Evolutionary conservation across 73 alveolate genomes (phyloP), one percentile per base, ranked within the genome.

Genomic region (Paraurostyla sp.): DNA sequence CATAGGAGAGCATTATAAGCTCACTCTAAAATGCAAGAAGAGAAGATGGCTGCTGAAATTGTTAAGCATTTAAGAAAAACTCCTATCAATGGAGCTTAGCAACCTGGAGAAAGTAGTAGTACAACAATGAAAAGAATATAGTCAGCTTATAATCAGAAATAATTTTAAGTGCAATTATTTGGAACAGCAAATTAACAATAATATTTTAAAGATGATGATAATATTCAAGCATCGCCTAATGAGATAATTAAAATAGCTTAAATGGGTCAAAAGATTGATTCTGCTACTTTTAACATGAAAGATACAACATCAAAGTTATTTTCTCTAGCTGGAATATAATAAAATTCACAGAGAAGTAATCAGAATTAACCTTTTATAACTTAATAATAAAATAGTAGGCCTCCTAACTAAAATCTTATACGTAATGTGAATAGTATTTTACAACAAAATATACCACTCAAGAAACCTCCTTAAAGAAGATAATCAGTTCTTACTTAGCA

Each of bases 61-160:
- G 71, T 36, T 6, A 73, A 73, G 40, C 86, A 73, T 73, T 33
- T 73, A 43, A 73, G 86, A 48, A 73, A 73, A 48, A 30, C 7
- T 7, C 35, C 27, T 20, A 36, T 36, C 18, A 15, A 46, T 15
- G 18, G 57, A n/a, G n/a, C n/a, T n/a, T 46, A 46, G 18, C 18
- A 46, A 13, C 0, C 48, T 32, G 4, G 51, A 62, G 4, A 6
- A 13, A 25, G 51, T 3, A 45, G 2, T 22, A 73, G 48, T 1
- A 9, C 52, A 73, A n/a, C n/a, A 73, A 73, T 73, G 45, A 65
- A 65, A 65, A 42, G 86, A n/a, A 49, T 73, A 6, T 43, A 73
- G 46, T 73, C 86, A 13, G 86, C 86, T 48, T 73, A 73, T 43
- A 49, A 49, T 33, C 27, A 73, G 27, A 40, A 36, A 29, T n/a